A percentile compares a stretch with the other conserved stretches of the same genome.
Conservation (phyloP, 1,284 basidiomycete genomes). For the Austroboletus niveus region DNA sequence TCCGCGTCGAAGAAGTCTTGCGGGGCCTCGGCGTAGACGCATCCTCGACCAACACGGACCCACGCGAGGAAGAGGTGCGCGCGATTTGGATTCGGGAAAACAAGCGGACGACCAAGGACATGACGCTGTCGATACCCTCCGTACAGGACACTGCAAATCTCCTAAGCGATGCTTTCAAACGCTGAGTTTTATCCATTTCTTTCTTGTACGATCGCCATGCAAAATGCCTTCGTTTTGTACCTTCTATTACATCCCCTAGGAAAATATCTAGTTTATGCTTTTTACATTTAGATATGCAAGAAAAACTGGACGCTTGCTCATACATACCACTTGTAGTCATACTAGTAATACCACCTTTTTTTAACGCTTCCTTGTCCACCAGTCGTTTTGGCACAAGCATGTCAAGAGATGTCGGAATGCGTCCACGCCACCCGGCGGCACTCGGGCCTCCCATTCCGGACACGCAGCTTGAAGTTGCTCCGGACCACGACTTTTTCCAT, state of each 20-base stretch:
- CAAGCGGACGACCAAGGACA: constrained; percentile 52
- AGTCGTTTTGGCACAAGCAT: constrained; percentile 45
- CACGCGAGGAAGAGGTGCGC: constrained; percentile 64
- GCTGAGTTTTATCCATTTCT: constrained; percentile 26
- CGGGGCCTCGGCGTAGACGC: constrained; percentile 54
- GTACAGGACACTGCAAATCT: constrained; percentile 26
- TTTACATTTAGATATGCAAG: constrained; percentile 27
- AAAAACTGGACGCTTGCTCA: constrained; percentile 1
- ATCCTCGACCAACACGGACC: constrained; percentile 38
- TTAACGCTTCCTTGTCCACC: constrained; percentile 39
- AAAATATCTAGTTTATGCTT: constrained; percentile 19
- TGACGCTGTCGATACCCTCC: constrained; percentile 36
- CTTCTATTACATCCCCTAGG: constrained; percentile 4
- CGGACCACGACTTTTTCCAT: constrained; percentile 20
- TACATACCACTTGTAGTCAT: constrained; percentile 12
- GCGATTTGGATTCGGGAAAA: constrained; percentile 68
- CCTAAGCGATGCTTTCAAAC: constrained; percentile 58
- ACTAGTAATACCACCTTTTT: neutral
- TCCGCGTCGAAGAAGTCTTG: constrained; percentile 62
- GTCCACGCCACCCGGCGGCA: constrained; percentile 45
- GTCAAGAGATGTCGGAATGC: constrained; percentile 49
- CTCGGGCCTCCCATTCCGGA: constrained; percentile 25
- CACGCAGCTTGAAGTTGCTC: constrained; percentile 25
- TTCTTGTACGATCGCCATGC: constrained; percentile 4
- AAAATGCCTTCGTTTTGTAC: constrained; percentile 1